Conservation (phyloP, 768 basidiomycete genomes). For the Xanthoconium stramineum region DNA sequence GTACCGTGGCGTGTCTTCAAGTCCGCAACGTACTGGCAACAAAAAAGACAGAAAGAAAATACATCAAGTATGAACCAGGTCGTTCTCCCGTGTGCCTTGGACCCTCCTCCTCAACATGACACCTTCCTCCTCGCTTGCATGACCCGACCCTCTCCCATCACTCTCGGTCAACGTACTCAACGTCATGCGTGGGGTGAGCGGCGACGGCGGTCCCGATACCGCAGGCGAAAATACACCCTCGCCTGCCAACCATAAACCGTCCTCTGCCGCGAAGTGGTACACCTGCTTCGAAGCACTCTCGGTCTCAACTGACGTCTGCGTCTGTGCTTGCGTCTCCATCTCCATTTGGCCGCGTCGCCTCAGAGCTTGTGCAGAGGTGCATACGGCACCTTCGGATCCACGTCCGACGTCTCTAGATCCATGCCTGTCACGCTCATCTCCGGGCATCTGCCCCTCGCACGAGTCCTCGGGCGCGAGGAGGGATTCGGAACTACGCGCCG, state of each 20-base stretch:
- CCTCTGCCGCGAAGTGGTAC: slow-evolving; percentile 54
- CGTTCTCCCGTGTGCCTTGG: slow-evolving; percentile 3
- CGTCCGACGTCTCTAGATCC: neutral
- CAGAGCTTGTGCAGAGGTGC: neutral
- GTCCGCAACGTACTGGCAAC: neutral
- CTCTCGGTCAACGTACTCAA: slow-evolving; percentile 12
- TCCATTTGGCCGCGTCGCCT: neutral
- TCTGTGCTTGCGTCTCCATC: neutral
- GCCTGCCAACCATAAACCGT: slow-evolving; percentile 55
- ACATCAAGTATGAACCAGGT: slow-evolving; percentile 5
- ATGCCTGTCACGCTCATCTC: neutral
- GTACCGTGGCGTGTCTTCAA: neutral
- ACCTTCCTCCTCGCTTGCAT: slow-evolving; percentile 10
- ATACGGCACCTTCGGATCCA: neutral
- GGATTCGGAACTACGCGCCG: slow-evolving; percentile 9
- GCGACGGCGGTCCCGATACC: slow-evolving; percentile 63
- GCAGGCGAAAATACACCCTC: slow-evolving; percentile 75
- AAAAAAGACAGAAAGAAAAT: neutral
- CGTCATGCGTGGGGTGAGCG: slow-evolving; percentile 43
- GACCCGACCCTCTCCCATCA: slow-evolving; percentile 9
- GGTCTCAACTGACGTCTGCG: neutral
- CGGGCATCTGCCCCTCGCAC: neutral
- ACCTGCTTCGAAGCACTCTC: slow-evolving; percentile 20
- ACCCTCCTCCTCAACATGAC: slow-evolving; percentile 21
- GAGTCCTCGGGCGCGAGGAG: slow-evolving; percentile 15